Conservation (phyloP, 805 yeast genomes). For the Saccharomycopsis sp. region DNA sequence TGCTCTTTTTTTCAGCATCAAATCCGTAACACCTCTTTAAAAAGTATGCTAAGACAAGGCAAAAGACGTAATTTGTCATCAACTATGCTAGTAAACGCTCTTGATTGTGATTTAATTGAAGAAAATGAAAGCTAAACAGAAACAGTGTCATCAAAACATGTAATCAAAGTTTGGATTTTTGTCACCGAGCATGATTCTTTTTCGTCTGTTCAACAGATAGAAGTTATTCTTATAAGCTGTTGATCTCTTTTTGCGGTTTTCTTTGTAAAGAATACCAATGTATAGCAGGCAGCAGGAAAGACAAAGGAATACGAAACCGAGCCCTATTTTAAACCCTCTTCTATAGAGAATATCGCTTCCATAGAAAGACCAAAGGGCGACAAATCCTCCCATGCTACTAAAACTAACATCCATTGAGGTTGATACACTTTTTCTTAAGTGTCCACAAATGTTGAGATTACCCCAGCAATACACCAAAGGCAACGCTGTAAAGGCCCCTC, state of each 20-base stretch:
- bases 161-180: conserved; percentile 17
- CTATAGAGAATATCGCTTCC: conserved; percentile 36
- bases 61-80: too few species aligned
- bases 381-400: conserved; percentile 48
- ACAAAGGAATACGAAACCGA: conserved; percentile 40
- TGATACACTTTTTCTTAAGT: conserved; percentile 39
- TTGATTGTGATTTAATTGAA: neutral
- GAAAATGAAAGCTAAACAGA: neutral
- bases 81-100: too few species aligned
- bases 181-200: conserved; percentile 8
- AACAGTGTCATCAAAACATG: neutral
- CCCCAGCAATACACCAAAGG: conserved; percentile 24
- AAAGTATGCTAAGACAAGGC: too few species aligned
- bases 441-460: conserved; percentile 28
- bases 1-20: too few species aligned
- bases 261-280: conserved; percentile 17
- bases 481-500: conserved; percentile 30
- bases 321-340: conserved; percentile 44
- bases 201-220: neutral
- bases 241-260: conserved; percentile 11
- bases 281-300: conserved; percentile 32
- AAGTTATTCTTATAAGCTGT: conserved; percentile 10
- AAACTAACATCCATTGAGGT: conserved; percentile 43
- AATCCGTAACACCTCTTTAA: too few species aligned
- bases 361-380: conserved; percentile 40